Percentiles rank a stretch among this genome's conserved stretches.
Evolutionary conservation across 1,284 basidiomycete species (phyloP).

Genomic region (Puccinia coronata): DNA sequence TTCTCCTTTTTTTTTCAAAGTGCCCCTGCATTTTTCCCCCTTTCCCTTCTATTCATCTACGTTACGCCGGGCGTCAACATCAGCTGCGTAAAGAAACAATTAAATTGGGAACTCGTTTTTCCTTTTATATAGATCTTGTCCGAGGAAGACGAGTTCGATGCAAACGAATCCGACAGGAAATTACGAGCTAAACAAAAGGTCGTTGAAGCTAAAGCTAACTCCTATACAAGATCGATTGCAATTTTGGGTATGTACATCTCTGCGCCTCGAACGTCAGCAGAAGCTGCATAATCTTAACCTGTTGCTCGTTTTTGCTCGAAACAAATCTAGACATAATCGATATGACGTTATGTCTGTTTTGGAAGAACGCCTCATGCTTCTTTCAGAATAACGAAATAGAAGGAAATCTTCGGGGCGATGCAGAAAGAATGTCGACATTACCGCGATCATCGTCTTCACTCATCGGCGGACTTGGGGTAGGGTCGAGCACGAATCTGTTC

Average conservation of each 20-base stretch:
- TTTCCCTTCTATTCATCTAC: background rate
- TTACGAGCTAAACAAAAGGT: slow-evolving; percentile 41
- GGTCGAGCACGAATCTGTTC: slow-evolving; percentile 12
- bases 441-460: slow-evolving; percentile 28
- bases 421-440: background rate
- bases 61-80: background rate
- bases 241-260: slow-evolving; percentile 30
- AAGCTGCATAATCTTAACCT: background rate
- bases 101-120: background rate
- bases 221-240: slow-evolving; percentile 34
- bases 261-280: background rate
- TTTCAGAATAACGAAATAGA: slow-evolving; percentile 7
- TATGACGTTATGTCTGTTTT: slow-evolving; percentile 42
- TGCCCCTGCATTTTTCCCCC: background rate
- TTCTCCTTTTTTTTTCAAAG: no score
- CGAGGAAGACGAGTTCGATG: slow-evolving; percentile 25
- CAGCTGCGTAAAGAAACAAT: background rate
- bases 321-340: slow-evolving; percentile 43
- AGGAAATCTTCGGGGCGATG: background rate
- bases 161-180: slow-evolving; percentile 45
- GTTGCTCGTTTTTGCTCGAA: background rate
- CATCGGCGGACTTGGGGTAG: background rate
- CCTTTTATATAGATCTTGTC: slow-evolving; percentile 23
- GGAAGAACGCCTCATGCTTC: slow-evolving; percentile 46
- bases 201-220: slow-evolving; percentile 22